These are phyloP conservation scores for Pseudohalonectria lignicola DNA, from an alignment of 2,329 filamentous ascomycete genomes.

Conservation along the genomic window DNA sequence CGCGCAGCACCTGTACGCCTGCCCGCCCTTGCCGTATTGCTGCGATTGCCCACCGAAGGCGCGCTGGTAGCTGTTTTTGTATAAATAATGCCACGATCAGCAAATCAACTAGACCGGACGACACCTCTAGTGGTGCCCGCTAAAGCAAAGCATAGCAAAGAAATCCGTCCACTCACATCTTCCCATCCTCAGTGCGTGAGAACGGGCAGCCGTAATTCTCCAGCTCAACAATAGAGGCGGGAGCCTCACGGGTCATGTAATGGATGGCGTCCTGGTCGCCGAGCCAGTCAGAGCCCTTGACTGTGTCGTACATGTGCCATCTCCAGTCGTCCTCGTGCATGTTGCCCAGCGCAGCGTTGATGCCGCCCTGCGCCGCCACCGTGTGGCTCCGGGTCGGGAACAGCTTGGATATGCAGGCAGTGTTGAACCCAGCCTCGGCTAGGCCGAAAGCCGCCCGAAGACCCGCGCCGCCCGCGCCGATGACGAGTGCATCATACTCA, in stretches of 20 bases:
- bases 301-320: constrained; percentile 99
- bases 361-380: constrained; percentile 71
- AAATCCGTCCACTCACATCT: constrained; percentile 69
- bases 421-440: constrained; percentile 82
- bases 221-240: constrained; percentile 82
- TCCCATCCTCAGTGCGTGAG: constrained; percentile 90
- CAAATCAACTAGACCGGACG: too few relatives aligned
- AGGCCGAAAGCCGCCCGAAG: constrained; percentile 77
- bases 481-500: constrained; percentile 96
- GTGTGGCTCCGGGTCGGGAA: constrained; percentile 82
- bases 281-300: constrained; percentile 96
- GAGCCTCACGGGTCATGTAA: constrained; percentile 96
- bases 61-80: constrained; percentile 78
- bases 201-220: constrained; percentile 98
- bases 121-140: too few relatives aligned
- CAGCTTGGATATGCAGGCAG: constrained; percentile 76
- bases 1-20: constrained; percentile 95
- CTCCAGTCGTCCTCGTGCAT: constrained; percentile 99
- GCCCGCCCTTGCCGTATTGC: constrained; percentile 90
- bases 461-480: constrained; percentile 73
- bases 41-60: constrained; percentile 97
- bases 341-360: constrained; percentile 83
- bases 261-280: constrained; percentile 97
- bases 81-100: too few relatives aligned
- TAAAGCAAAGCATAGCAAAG: too few relatives aligned